Conservation (phyloP, 2,329 filamentous ascomycete genomes). For the Trichoderma semiorbis region DNA sequence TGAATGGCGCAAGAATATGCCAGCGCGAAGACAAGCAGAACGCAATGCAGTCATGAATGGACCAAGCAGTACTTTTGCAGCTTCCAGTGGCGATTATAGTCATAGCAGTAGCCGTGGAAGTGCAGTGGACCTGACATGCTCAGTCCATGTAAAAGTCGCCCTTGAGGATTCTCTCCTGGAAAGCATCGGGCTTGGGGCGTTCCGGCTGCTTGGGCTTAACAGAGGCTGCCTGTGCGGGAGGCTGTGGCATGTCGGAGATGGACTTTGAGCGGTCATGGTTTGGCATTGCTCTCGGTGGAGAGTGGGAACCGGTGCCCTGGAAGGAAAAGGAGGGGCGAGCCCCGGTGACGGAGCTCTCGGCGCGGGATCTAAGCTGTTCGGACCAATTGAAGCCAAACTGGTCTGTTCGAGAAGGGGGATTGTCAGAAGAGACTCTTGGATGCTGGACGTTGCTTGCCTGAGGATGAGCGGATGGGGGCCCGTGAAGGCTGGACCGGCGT, state of each 20-base stretch:
- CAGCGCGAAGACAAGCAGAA: neutral
- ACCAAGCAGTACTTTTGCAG: neutral
- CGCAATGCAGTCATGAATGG: conserved; percentile 1
- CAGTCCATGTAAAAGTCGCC: conserved; percentile 98
- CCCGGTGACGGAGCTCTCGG: conserved; percentile 70
- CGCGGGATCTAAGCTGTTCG: conserved; percentile 88
- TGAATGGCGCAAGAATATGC: neutral
- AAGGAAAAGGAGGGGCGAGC: conserved; percentile 58
- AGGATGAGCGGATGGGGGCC: conserved; percentile 34
- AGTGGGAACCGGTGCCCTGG: conserved; percentile 41
- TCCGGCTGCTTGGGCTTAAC: conserved; percentile 44
- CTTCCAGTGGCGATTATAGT: neutral
- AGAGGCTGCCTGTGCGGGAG: conserved; percentile 49
- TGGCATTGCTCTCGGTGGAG: conserved; percentile 34
- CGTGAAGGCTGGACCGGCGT: conserved; percentile 36
- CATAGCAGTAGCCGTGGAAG: neutral
- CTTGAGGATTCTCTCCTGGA: conserved; percentile 95
- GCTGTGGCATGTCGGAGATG: conserved; percentile 60
- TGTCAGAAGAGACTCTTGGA: conserved; percentile 63
- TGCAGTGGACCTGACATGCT: neutral
- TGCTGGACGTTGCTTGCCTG: conserved; percentile 59
- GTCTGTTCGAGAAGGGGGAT: conserved; percentile 62
- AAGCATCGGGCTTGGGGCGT: conserved; percentile 78
- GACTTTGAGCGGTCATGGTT: conserved; percentile 68
- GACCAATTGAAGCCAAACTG: conserved; percentile 92